Evolutionary conservation across 768 basidiomycete species (phyloP), one percentile per base, ranked within the genome.

Genomic region (Tricholoma flavovirens): DNA sequence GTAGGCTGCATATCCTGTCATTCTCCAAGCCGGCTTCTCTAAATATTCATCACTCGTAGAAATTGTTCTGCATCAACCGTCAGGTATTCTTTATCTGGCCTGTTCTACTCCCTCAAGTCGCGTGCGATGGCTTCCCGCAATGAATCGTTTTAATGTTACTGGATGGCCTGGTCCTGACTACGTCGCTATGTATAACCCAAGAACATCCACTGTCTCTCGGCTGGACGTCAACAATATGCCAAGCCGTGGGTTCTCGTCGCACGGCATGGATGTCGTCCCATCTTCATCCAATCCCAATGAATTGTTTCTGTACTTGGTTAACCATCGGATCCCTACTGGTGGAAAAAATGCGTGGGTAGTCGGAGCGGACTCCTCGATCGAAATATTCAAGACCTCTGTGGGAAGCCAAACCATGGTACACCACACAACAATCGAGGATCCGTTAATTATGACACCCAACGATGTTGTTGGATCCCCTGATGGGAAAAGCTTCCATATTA

Each of bases 291-390:
- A 84, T 54, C 73, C 80, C 4, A 67, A 73, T 10, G 67, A 77
- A 48, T 75, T 88, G 8, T 87, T 78, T 59, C 71, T 89, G 14
- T 89, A 87, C 62, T 71, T 86, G n/a, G 73, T 90, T 59, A 90
- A 90, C 64, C 87, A 90, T 65, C 81, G 84, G 29, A 72, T 70
- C 17, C 87, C 86, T 0, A 55, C 73, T 1, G 67, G 67, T 14
- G 72, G 67, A 11, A 60, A 66, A 11, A 64, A 72, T 21, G 68
- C 80, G 1, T 60, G 56, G 5, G 60, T 64, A 12, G 74, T 78
- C 5, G 89, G 88, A n/a, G 86, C 88, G 1, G 83, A 90, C 64
- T 87, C 87, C 1, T 79, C 75, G 52, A 71, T 91, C 21, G 88
- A 91, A 64, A 75, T 91, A 19, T 89, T 90, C 66, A 78, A 76